phyloP scores from a whole-genome alignment of 768 basidiomycete genomes.

The Lactifluus piperatus region DNA sequence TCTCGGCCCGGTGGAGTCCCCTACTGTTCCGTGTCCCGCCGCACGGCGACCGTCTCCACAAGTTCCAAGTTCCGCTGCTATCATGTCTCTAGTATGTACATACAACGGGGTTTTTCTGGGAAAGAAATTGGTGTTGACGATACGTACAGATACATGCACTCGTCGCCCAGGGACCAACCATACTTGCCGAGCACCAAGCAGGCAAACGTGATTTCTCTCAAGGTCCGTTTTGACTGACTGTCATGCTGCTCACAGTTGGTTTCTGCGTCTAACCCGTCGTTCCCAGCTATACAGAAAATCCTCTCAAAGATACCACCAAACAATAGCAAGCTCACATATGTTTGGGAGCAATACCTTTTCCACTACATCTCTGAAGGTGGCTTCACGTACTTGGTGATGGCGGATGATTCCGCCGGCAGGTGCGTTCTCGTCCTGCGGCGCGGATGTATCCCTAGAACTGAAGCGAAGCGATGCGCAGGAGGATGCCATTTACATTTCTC shows the following conservation, averaged over 20 bases:
- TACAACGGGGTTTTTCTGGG: background rate
- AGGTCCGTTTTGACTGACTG: constrained; percentile 43
- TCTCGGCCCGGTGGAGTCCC: background rate
- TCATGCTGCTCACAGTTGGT: background rate
- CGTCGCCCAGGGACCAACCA: constrained; percentile 65
- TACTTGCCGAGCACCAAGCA: constrained; percentile 82
- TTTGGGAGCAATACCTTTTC: constrained; percentile 89
- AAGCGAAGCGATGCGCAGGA: constrained; percentile 32
- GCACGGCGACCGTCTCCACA: background rate
- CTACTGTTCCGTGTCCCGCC: no score
- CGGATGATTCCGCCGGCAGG: constrained; percentile 88
- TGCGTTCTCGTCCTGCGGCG: constrained; percentile 28
- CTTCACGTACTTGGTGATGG: constrained; percentile 86
- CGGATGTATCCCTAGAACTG: background rate
- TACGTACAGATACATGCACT: constrained; percentile 65
- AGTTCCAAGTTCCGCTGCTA: background rate
- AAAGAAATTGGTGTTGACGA: background rate
- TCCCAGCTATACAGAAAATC: constrained; percentile 79
- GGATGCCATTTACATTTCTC: constrained; percentile 93
- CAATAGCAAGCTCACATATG: constrained; percentile 71
- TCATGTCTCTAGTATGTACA: constrained; percentile 14
- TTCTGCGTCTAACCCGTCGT: background rate
- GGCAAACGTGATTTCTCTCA: constrained; percentile 83
- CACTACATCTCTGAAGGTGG: constrained; percentile 90
- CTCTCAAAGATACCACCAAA: constrained; percentile 93